These are phyloP conservation scores for Rhododendron simsii DNA, from an alignment of 148 eudicot species.

Conservation along the genomic window DNA sequence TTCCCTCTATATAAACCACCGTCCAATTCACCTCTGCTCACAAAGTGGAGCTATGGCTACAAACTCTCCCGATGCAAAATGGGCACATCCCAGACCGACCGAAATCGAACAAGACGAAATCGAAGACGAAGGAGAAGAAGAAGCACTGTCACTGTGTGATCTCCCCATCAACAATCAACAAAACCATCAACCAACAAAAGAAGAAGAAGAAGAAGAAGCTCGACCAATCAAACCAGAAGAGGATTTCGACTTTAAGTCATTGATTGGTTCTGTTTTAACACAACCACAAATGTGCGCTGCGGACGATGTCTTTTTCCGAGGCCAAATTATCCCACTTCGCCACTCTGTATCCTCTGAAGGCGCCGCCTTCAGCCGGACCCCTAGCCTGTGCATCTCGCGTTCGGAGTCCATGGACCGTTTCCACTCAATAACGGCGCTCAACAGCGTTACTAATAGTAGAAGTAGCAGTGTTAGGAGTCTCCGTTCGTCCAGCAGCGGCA, in stretches of 20 bases:
- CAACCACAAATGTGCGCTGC: slow-evolving; percentile 75
- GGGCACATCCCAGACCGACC: neutral
- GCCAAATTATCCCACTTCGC: slow-evolving; percentile 71
- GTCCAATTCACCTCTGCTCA: slow-evolving; percentile 3
- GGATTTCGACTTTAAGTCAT: slow-evolving; percentile 68
- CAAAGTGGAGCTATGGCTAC: slow-evolving; percentile 8
- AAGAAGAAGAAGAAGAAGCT: neutral
- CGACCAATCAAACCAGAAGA: slow-evolving; percentile 15
- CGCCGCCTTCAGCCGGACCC: slow-evolving; percentile 5
- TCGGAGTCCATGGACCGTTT: slow-evolving; percentile 59
- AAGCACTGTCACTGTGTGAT: slow-evolving; percentile 64
- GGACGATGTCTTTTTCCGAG: slow-evolving; percentile 74
- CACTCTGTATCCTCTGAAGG: slow-evolving; percentile 60
- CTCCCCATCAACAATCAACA: slow-evolving; percentile 38
- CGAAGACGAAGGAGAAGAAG: slow-evolving; percentile 32
- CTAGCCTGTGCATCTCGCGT: slow-evolving; percentile 27
- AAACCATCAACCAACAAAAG: neutral
- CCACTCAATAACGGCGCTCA: slow-evolving; percentile 12
- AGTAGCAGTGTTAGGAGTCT: slow-evolving; percentile 60
- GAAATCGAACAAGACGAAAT: slow-evolving; percentile 24
- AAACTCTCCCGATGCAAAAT: slow-evolving; percentile 1
- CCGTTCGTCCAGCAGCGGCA: slow-evolving; percentile 33
- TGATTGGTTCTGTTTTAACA: slow-evolving; percentile 15
- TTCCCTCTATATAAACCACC: slow-evolving; percentile 6
- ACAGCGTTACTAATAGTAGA: slow-evolving; percentile 36